Conservation (phyloP, 441 rosid genomes). For the Erodium moschatum region DNA sequence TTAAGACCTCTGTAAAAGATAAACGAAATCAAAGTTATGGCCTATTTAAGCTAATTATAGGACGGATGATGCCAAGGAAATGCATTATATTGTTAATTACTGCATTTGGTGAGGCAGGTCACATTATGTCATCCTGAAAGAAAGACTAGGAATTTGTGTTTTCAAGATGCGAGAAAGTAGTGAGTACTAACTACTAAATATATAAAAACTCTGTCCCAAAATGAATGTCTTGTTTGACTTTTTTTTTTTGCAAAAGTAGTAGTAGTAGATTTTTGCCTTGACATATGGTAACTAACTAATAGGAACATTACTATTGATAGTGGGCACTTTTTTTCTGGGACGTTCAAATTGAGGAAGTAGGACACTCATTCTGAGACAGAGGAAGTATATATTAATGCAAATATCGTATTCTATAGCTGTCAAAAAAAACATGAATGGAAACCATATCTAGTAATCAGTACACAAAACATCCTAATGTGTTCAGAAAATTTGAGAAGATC, state of each 20-base stretch:
- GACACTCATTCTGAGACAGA: too few species aligned
- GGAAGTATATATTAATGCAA: neutral
- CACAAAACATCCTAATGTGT: slow-evolving; percentile 3
- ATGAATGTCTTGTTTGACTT: too few species aligned
- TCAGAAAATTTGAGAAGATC: neutral
- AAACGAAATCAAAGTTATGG: slow-evolving; percentile 20
- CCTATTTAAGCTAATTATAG: slow-evolving; percentile 6
- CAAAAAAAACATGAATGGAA: too few species aligned
- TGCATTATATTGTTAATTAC: neutral
- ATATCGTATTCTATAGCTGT: neutral
- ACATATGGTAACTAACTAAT: too few species aligned
- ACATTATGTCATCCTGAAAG: neutral
- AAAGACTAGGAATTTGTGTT: neutral
- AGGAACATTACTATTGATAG: too few species aligned
- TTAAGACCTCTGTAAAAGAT: slow-evolving; percentile 61
- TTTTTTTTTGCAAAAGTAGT: too few species aligned
- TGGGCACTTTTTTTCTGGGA: too few species aligned
- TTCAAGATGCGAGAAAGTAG: neutral
- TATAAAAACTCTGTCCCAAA: too few species aligned
- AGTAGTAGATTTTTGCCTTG: too few species aligned
- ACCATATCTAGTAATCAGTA: neutral
- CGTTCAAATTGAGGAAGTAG: too few species aligned
- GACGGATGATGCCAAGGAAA: neutral
- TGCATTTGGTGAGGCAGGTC: neutral
- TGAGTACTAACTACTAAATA: too few species aligned